These are phyloP conservation scores for Boletus sp. DNA, from an alignment of 768 basidiomycete species.

Conservation along the genomic window DNA sequence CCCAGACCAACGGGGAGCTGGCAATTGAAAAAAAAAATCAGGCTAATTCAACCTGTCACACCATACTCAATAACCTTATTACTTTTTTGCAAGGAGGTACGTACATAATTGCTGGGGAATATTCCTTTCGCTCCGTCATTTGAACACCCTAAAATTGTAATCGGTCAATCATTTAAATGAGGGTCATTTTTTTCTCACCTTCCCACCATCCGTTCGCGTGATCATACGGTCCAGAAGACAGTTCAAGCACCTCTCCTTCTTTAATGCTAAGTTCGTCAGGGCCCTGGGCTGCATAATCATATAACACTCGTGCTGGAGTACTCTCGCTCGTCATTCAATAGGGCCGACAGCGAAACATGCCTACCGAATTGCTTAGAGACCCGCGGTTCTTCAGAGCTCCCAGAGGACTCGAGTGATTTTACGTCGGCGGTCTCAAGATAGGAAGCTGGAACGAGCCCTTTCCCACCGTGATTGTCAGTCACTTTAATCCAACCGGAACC, in stretches of 20 bases:
- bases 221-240: constrained; percentile 59
- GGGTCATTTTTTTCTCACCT: constrained; percentile 45
- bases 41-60: constrained; percentile 47
- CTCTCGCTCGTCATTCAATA: constrained; percentile 4
- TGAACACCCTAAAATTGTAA: constrained; percentile 52
- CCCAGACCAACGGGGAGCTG: constrained; percentile 7
- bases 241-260: constrained; percentile 61
- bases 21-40: constrained; percentile 25
- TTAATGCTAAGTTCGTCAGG: constrained; percentile 63
- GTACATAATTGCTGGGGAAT: constrained; percentile 87
- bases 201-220: constrained; percentile 87
- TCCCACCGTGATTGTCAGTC: constrained; percentile 49
- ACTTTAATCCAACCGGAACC: constrained; percentile 89
- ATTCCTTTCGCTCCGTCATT: constrained; percentile 66
- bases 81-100: constrained; percentile 31
- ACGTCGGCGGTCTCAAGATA: constrained; percentile 53
- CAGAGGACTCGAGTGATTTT: constrained; percentile 14
- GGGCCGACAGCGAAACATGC: constrained; percentile 16
- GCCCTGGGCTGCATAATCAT: constrained; percentile 73
- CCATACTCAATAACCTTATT: constrained; percentile 23
- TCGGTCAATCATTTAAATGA: constrained; percentile 25
- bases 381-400: constrained; percentile 23
- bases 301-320: constrained; percentile 71
- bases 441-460: constrained; percentile 82
- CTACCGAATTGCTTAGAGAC: constrained; percentile 52